Percentiles rank a stretch among this genome's conserved stretches.
Evolutionary conservation across 306 rosid species (phyloP).

Genomic region (Ammopiptanthus mongolicus): DNA sequence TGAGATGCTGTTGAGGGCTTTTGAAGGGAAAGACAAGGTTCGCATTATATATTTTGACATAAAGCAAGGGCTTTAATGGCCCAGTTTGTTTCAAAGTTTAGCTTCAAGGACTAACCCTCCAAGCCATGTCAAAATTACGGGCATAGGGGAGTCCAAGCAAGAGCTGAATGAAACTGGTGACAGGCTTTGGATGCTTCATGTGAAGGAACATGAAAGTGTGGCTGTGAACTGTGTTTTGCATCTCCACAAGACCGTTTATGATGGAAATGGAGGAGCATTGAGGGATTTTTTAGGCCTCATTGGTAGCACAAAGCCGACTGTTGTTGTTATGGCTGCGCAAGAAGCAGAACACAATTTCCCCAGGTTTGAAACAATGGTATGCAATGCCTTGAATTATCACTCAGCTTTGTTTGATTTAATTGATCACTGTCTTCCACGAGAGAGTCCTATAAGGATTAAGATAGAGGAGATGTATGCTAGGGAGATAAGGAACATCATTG

Average conservation of each 20-base stretch:
- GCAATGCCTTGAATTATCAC: constrained; percentile 61
- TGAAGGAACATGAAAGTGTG: constrained; percentile 82
- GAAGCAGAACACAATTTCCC: constrained; percentile 77
- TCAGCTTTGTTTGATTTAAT: constrained; percentile 74
- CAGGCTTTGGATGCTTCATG: constrained; percentile 98
- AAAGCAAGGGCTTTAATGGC: constrained; percentile 96
- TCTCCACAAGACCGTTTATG: constrained; percentile 79
- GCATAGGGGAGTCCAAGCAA: constrained; percentile 87
- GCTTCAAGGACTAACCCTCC: constrained; percentile 84
- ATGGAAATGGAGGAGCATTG: constrained; percentile 58
- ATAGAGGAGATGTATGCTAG: constrained; percentile 77
- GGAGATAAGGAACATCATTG: constrained; percentile 81
- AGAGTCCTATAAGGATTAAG: constrained; percentile 53
- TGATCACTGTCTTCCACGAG: constrained; percentile 52
- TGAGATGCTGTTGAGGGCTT: constrained; percentile 80
- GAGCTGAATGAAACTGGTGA: constrained; percentile 93
- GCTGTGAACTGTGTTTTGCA: constrained; percentile 81
- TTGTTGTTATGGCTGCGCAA: constrained; percentile 71
- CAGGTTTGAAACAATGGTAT: constrained; percentile 58
- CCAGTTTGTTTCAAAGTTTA: constrained; percentile 87
- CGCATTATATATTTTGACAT: constrained; percentile 94
- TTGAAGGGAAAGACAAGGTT: constrained; percentile 94
- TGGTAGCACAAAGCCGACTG: constrained; percentile 72
- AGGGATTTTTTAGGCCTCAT: constrained; percentile 77
- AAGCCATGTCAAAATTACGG: constrained; percentile 81